Evolutionary conservation across 768 basidiomycete genomes (phyloP), one percentile per base, ranked within the genome.

Genomic region (Podaxis sp.): DNA sequence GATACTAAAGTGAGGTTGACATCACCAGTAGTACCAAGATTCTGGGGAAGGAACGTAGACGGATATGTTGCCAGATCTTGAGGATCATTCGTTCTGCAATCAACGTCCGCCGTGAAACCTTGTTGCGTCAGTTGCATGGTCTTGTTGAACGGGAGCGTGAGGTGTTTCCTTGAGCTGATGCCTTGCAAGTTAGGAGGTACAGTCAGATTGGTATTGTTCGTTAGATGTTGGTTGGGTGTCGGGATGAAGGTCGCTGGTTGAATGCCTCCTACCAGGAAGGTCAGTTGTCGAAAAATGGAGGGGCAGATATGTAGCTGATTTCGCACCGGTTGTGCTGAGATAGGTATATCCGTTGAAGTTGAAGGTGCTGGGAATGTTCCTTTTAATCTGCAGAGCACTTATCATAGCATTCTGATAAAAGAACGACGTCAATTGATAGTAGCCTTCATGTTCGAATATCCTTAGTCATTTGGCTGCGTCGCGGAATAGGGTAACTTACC

Each of bases 301-400:
- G 28, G 38, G 3, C 22, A 13, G 15, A 44, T 44, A 5, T 15
- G 11, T n/a, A 19, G 19, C 22, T 8, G 2, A 39, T 7, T 22
- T 17, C 49, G 11, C n/a, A 59, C 58, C 58, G 7, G 58, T 59
- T 1, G 48, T 51, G 15, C 33, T 52, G 22, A 24, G 9, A 22
- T 59, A 59, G 12, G 58, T 51, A 36, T 52, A 51, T 8, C 58
- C 58, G 30, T 51, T 39, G 38, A 59, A 39, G 46, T 59, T 59
- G 36, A 59, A 40, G 13, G 33, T 52, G 13, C n/a, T 39, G 8
- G 30, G 12, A 7, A 24, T 17, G 26, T 24, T 24, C 13, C 33
- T 59, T 26, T 51, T 9, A 19, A 52, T 6, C 12, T 59, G 22
- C 22, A 59, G 33, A 17, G 58, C 48, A 28, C 28, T 38, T 19